A percentile compares a stretch with the other conserved stretches of the same genome.
Evolutionary conservation across 495 filamentous ascomycete species (phyloP).

Genomic region (Cercophora newfieldiana): DNA sequence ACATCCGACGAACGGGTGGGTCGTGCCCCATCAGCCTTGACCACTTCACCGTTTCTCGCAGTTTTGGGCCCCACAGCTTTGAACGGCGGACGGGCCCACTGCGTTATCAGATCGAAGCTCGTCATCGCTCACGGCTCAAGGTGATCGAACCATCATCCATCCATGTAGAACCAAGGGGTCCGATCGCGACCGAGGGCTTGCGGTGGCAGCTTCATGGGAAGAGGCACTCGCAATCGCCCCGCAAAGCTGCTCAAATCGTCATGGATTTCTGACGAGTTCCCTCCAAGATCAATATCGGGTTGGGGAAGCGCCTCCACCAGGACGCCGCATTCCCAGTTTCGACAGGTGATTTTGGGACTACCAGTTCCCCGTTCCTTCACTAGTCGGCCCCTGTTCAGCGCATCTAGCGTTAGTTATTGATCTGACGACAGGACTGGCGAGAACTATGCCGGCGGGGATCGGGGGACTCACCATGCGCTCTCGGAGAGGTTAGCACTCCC

Average conservation of each 20-base stretch:
- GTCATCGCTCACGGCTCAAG: background rate
- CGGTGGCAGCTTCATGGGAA: background rate
- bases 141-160: background rate
- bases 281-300: background rate
- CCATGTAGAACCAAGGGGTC: background rate
- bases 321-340: conserved; percentile 97
- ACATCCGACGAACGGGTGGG: too few relatives aligned
- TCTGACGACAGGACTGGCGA: background rate
- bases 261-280: background rate
- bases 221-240: background rate
- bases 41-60: too few relatives aligned
- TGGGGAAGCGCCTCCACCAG: conserved; percentile 54
- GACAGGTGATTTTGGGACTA: conserved; percentile 71
- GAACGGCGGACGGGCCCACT: too few relatives aligned
- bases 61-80: too few relatives aligned
- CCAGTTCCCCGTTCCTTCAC: conserved; percentile 64
- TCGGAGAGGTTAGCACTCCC: conserved; percentile 91
- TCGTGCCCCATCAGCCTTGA: too few relatives aligned
- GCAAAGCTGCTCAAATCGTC: background rate
- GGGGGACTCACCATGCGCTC: conserved; percentile 74
- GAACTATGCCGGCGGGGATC: background rate
- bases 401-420: background rate
- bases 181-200: background rate
- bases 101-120: too few relatives aligned
- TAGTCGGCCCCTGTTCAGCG: conserved; percentile 47